A percentile compares a stretch with the other conserved stretches of the same genome.
phyloP scores from a whole-genome alignment of 1,139 yeast species.

The Zygoascus hellenicus region DNA sequence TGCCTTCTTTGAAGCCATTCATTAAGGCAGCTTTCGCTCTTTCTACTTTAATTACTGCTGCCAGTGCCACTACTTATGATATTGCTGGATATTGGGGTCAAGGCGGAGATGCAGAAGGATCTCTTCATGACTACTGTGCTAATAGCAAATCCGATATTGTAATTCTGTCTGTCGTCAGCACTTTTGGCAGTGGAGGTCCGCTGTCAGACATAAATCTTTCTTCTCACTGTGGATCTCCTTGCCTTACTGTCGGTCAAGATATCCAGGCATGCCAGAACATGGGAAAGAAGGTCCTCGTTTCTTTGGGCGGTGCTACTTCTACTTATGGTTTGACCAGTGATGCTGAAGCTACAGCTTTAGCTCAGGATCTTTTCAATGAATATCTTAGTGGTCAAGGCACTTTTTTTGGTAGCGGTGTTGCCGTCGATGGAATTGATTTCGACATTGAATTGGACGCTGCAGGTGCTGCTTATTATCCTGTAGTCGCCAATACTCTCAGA shows the following conservation, averaged over 20 bases:
- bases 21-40: not conserved
- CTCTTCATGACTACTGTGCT: conserved; percentile 62
- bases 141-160: conserved; percentile 66
- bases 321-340: conserved; percentile 53
- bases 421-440: conserved; percentile 66
- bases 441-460: conserved; percentile 59
- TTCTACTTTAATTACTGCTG: conserved; percentile 10
- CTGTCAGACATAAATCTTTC: too few relatives aligned
- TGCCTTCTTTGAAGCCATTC: not conserved
- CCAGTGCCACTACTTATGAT: conserved; percentile 31
- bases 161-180: conserved; percentile 60
- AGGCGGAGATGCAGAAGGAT: conserved; percentile 61
- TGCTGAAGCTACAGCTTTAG: conserved; percentile 58
- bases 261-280: conserved; percentile 64
- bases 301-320: conserved; percentile 82
- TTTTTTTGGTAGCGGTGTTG: conserved; percentile 55
- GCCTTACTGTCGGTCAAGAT: conserved; percentile 62
- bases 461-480: conserved; percentile 41
- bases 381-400: conserved; percentile 86
- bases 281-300: conserved; percentile 68
- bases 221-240: conserved; percentile 29
- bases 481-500: conserved; percentile 17
- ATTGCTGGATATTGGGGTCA: conserved; percentile 92
- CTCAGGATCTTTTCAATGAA: conserved; percentile 71
- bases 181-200: conserved; percentile 51